Percentiles rank a stretch among this genome's conserved stretches.
These are phyloP conservation scores for Trichosporon faecale DNA, from an alignment of 1,284 basidiomycete genomes.

Conservation along the genomic window DNA sequence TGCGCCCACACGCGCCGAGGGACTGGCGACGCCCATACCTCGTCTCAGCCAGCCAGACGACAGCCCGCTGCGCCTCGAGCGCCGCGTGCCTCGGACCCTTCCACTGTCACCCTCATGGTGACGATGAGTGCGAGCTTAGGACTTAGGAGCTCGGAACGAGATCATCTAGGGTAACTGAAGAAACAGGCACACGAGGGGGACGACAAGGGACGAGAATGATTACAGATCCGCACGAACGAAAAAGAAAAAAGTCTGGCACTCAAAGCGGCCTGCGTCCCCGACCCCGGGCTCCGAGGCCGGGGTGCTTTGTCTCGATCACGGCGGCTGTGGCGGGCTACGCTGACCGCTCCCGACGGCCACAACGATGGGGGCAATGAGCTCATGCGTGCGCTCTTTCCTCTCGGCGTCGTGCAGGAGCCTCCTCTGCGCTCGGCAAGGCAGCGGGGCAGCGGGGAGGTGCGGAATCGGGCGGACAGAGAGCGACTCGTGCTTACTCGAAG, in stretches of 20 bases:
- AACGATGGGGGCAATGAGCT: conserved; percentile 5
- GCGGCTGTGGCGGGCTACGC: neutral
- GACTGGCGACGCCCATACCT: no score
- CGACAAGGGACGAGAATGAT: neutral
- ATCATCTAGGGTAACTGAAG: neutral
- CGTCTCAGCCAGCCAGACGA: neutral
- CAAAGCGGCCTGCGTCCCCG: neutral
- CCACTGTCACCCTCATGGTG: neutral
- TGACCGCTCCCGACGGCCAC: neutral
- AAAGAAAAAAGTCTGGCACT: neutral
- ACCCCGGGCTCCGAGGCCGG: neutral
- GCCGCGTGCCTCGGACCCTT: conserved; percentile 1
- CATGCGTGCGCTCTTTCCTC: neutral
- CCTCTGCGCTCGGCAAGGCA: neutral
- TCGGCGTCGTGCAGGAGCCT: neutral
- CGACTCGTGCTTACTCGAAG: neutral
- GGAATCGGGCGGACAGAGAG: neutral
- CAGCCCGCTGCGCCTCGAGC: neutral
- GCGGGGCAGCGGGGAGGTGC: neutral
- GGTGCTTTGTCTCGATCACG: neutral
- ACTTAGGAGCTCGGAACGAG: neutral
- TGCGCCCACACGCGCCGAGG: no score
- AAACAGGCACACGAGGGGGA: neutral
- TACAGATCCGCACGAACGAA: neutral
- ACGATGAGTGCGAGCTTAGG: neutral